A percentile compares a stretch with the other conserved stretches of the same genome.
phyloP scores from a whole-genome alignment of 306 rosid genomes.

The Luffa aegyptiaca region DNA sequence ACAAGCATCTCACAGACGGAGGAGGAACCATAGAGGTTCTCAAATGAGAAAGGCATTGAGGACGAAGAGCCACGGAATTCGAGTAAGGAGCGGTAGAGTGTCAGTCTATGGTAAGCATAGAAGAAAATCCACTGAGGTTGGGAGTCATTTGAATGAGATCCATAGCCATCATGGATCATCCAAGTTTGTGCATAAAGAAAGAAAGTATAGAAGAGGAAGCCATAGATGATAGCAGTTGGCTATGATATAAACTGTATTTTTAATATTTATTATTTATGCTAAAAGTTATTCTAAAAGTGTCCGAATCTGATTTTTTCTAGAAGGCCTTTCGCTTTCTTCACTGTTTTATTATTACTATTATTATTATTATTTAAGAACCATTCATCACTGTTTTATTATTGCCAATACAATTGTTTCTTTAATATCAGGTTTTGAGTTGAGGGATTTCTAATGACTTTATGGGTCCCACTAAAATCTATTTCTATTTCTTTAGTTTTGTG shows the following conservation, averaged over 20 bases:
- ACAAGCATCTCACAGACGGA: conserved; percentile 20
- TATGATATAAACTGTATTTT: not conserved
- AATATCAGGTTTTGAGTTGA: no score
- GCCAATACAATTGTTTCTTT: no score
- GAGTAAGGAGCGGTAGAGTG: conserved; percentile 30
- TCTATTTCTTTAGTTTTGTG: no score
- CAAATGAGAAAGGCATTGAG: conserved; percentile 34
- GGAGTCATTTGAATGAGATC: conserved; percentile 10
- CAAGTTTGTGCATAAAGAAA: conserved; percentile 26
- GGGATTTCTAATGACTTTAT: no score
- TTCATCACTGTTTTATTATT: no score
- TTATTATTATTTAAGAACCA: no score
- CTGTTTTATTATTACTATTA: no score
- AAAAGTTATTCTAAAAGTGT: not conserved
- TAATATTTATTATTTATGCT: not conserved
- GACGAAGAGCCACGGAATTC: conserved; percentile 33
- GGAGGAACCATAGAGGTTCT: conserved; percentile 25
- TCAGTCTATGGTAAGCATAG: conserved; percentile 15
- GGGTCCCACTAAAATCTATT: no score
- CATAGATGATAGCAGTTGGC: not conserved
- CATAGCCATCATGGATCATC: conserved; percentile 28
- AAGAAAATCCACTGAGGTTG: conserved; percentile 19
- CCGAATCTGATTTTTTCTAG: not conserved
- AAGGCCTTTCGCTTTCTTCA: not conserved
- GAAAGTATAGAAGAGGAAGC: not conserved